phyloP scores from a whole-genome alignment of 2,329 filamentous ascomycete species.

The Plenodomus biglobosus region DNA sequence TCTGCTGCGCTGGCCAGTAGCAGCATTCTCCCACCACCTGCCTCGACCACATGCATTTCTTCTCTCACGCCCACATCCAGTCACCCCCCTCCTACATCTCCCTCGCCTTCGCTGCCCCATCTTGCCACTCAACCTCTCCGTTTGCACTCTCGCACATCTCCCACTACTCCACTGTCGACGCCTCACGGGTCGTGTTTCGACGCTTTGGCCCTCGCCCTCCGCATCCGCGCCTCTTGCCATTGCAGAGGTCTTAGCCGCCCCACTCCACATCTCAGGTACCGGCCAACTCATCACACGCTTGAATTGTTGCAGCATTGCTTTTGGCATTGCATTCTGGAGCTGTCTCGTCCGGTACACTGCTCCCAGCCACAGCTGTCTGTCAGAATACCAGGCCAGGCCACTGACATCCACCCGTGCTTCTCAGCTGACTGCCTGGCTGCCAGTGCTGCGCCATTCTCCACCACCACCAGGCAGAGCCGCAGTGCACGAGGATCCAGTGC shows the following conservation, averaged over 20 bases:
- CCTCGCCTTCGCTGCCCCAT: slow-evolving; percentile 3
- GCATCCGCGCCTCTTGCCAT: slow-evolving; percentile 34
- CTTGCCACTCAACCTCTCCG: slow-evolving; percentile 11
- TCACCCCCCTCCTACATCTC: no score
- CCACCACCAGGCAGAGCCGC: slow-evolving; percentile 37
- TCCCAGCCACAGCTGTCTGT: slow-evolving; percentile 20
- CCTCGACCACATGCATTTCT: no score
- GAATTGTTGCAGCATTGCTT: slow-evolving; percentile 23
- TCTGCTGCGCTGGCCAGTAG: slow-evolving; percentile 27
- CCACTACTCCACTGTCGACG: slow-evolving; percentile 21
- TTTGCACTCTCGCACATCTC: slow-evolving; percentile 28
- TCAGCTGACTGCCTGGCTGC: slow-evolving; percentile 35
- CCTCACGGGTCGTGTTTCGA: slow-evolving; percentile 40
- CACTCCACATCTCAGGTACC: slow-evolving; percentile 26
- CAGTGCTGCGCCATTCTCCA: slow-evolving; percentile 33
- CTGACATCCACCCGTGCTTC: slow-evolving; percentile 27
- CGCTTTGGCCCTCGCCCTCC: slow-evolving; percentile 39
- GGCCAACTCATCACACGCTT: slow-evolving; percentile 23
- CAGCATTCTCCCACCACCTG: slow-evolving; percentile 9
- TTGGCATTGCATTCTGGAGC: slow-evolving; percentile 24
- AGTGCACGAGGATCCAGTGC: slow-evolving; percentile 26
- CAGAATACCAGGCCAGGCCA: slow-evolving; percentile 8
- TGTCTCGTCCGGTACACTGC: slow-evolving; percentile 24
- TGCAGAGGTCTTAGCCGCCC: slow-evolving; percentile 34
- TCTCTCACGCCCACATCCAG: no score